These are phyloP conservation scores for Pleurotus platypus DNA, from an alignment of 768 basidiomycete species.

Conservation along the genomic window DNA sequence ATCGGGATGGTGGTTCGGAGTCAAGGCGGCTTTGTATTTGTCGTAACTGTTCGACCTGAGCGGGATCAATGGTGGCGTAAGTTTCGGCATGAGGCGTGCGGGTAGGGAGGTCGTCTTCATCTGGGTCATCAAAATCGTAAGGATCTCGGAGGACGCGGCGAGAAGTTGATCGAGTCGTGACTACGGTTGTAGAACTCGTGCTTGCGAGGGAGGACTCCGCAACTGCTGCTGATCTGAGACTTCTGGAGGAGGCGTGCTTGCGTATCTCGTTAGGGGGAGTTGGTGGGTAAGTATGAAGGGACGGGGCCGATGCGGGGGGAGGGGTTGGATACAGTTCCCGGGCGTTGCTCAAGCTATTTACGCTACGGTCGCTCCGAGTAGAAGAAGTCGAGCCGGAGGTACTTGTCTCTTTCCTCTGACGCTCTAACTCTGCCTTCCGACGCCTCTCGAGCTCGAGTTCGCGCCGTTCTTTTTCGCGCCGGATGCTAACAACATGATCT, in stretches of 20 bases:
- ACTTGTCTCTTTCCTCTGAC: slow-evolving; percentile 21
- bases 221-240: background rate
- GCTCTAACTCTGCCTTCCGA: slow-evolving; percentile 26
- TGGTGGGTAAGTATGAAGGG: slow-evolving; percentile 14
- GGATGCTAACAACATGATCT: slow-evolving; percentile 30
- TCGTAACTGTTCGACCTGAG: slow-evolving; percentile 43
- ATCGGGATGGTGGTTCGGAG: slow-evolving; percentile 3
- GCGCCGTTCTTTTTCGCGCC: slow-evolving; percentile 13
- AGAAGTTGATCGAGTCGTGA: slow-evolving; percentile 7
- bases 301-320: slow-evolving; percentile 19
- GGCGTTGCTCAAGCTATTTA: slow-evolving; percentile 4
- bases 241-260: slow-evolving; percentile 1
- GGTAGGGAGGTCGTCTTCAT: slow-evolving; percentile 29
- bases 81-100: slow-evolving; percentile 64
- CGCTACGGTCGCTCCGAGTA: slow-evolving; percentile 16
- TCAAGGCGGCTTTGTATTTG: slow-evolving; percentile 6
- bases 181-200: background rate
- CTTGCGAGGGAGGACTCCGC: background rate
- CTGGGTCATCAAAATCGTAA: slow-evolving; percentile 19
- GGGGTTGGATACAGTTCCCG: slow-evolving; percentile 9
- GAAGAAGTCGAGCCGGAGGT: slow-evolving; percentile 19
- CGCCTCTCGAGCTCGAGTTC: slow-evolving; percentile 14
- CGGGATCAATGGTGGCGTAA: slow-evolving; percentile 56
- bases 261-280: background rate
- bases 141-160: slow-evolving; percentile 1